phyloP scores from a whole-genome alignment of 1,284 basidiomycete genomes.

The Volvariella surrecta region DNA sequence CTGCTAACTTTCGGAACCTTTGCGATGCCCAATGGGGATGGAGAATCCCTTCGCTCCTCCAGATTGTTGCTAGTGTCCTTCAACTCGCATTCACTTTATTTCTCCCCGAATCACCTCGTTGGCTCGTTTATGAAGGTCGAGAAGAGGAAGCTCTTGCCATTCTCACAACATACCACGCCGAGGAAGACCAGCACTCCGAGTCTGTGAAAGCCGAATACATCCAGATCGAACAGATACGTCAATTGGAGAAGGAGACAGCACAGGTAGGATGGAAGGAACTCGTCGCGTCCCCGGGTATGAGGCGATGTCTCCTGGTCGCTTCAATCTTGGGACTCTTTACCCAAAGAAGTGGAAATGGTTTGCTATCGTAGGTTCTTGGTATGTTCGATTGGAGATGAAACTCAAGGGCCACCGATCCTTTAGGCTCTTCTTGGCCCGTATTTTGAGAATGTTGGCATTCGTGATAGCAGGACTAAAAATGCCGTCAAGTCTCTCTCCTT shows the following conservation, averaged over 20 bases:
- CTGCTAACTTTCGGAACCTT: constrained; percentile 42
- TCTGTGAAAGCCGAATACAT: constrained; percentile 46
- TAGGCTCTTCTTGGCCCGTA: constrained; percentile 39
- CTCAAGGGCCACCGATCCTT: neutral
- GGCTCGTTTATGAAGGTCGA: constrained; percentile 19
- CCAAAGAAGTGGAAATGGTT: constrained; percentile 47
- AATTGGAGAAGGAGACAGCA: constrained; percentile 33
- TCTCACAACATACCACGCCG: constrained; percentile 26
- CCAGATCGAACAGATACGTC: constrained; percentile 45
- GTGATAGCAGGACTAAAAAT: constrained; percentile 39
- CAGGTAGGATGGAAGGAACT: constrained; percentile 37
- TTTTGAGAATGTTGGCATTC: constrained; percentile 39
- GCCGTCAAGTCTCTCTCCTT: constrained; percentile 43
- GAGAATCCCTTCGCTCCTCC: constrained; percentile 48
- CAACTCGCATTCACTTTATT: constrained; percentile 35
- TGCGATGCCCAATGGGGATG: constrained; percentile 41
- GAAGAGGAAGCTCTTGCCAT: constrained; percentile 13
- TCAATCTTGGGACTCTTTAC: constrained; percentile 38
- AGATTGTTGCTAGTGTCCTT: constrained; percentile 37
- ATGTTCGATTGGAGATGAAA: too few relatives aligned
- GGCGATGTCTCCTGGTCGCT: constrained; percentile 34
- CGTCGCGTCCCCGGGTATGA: constrained; percentile 39
- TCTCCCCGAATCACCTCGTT: constrained; percentile 22
- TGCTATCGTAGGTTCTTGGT: constrained; percentile 33
- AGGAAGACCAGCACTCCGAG: constrained; percentile 35